These are phyloP conservation scores for Sindora glabra DNA, from an alignment of 306 rosid species.

Conservation along the genomic window DNA sequence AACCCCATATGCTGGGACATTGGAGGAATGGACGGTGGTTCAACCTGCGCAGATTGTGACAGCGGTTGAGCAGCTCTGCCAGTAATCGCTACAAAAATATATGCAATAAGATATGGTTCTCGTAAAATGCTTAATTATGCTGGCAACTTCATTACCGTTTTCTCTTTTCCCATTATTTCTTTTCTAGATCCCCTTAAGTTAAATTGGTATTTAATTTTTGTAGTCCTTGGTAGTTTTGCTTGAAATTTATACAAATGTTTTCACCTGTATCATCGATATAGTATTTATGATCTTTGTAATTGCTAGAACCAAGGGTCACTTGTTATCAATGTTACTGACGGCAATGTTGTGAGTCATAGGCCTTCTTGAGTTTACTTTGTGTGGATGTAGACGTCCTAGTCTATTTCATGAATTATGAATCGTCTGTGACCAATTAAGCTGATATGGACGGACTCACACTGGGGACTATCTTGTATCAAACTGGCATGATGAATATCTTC, in stretches of 20 bases:
- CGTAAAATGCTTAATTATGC: conserved; percentile 12
- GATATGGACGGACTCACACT: no score
- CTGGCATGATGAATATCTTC: no score
- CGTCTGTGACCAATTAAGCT: no score
- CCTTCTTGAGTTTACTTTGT: background rate
- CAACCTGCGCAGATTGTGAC: conserved; percentile 92
- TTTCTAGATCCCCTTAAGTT: background rate
- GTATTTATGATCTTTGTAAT: conserved; percentile 1
- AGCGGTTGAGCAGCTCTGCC: conserved; percentile 85
- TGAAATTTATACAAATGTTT: background rate
- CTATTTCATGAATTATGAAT: no score
- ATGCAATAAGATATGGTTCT: conserved; percentile 6
- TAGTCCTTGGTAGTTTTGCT: background rate
- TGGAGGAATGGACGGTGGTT: conserved; percentile 94
- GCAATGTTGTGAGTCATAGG: background rate
- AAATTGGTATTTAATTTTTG: conserved; percentile 2
- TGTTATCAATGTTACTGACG: background rate
- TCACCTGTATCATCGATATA: background rate
- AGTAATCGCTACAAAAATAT: conserved; percentile 22
- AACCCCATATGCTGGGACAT: conserved; percentile 79
- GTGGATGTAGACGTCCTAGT: no score
- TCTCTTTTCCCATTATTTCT: conserved; percentile 3
- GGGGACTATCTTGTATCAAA: no score
- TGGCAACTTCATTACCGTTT: background rate
- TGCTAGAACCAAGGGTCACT: background rate